Evolutionary conservation across 768 basidiomycete species (phyloP).

Genomic region (Pleurotus ostreatus): DNA sequence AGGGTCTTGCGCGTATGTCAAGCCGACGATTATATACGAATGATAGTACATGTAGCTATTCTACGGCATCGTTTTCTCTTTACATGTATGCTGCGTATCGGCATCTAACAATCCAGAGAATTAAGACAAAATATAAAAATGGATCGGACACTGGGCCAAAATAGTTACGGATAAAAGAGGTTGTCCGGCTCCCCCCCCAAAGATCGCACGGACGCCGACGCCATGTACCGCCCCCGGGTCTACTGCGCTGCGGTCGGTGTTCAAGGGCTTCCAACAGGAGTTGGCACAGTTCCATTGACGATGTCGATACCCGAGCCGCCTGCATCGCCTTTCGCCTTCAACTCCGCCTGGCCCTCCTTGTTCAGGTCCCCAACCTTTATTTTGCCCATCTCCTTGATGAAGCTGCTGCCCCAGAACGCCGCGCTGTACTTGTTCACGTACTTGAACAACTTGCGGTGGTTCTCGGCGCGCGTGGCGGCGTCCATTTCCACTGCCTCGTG

Average conservation of each 20-base stretch:
- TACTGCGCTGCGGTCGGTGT: neutral
- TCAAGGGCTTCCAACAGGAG: constrained; percentile 12
- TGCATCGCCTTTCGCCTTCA: constrained; percentile 29
- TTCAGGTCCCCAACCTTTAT: constrained; percentile 40
- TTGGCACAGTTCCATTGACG: constrained; percentile 30
- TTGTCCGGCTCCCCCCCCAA: too few relatives aligned
- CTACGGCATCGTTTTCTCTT: neutral
- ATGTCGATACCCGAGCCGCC: constrained; percentile 32
- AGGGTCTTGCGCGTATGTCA: too few relatives aligned
- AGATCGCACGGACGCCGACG: neutral
- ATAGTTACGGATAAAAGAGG: neutral
- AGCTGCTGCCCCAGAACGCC: constrained; percentile 88
- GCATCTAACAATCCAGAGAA: neutral
- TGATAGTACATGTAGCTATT: constrained; percentile 2
- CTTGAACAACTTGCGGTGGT: constrained; percentile 94
- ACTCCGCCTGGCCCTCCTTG: constrained; percentile 30
- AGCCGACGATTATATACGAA: neutral
- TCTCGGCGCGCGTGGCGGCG: constrained; percentile 76
- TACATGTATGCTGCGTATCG: neutral
- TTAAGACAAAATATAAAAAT: neutral
- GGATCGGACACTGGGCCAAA: neutral
- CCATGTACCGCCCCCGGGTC: neutral
- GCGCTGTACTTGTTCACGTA: constrained; percentile 95
- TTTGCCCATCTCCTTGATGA: constrained; percentile 79
- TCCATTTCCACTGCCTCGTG: constrained; percentile 93